Base-by-base conservation (phyloP, 306 rosid genomes). In the Lathyrus oleraceus region DNA sequence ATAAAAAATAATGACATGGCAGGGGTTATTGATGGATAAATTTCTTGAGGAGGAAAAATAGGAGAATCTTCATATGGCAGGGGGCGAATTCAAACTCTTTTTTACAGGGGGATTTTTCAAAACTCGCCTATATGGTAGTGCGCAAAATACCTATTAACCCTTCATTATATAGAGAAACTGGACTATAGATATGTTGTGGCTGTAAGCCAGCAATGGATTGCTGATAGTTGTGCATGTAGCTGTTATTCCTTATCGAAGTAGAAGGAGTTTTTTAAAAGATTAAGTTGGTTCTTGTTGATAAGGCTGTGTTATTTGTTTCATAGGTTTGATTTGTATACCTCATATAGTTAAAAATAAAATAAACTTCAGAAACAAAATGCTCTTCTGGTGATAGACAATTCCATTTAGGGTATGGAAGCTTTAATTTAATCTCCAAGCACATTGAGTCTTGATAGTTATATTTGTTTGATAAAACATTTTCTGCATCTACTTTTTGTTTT, bases 231-330 rank as follows among this genome's bases (percentile, higher is more conserved):
- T 57, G 62, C 19, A 25, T 56, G 15, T 5, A 23, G 2, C 13
- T 54, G 35, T 54, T 54, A 54, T 20, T 60, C 44, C 47, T 15
- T 28, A 39, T 15, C 27, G 72, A 77, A 54, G 35, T 10, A 3
- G 27, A 45, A 56, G 23, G 12, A 11, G 8, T 5, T 6, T 42
- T 45, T 56, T 20, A 7, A 32, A 71, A 16, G 54, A 56, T 44
- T 71, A 35, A 16, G 7, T 21, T 45, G 28, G 19, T 58, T 65
- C 25, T 45, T 10, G 17, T 69, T 51, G 13, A 32, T 28, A 17
- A 32, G 67, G n/a, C 36, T 14, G 58, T 57, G 44, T 32, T 19
- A 44, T 14, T 8, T 35, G 47, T 60, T 30, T 8, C 67, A 12
- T 13, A 6, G 42, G 51, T 43, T 35, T 25, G 11, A 61, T 49